Percentiles rank a stretch among this genome's conserved stretches.
Conservation (phyloP, 164 flowering plant species). For the Umbilicus rupestris region DNA sequence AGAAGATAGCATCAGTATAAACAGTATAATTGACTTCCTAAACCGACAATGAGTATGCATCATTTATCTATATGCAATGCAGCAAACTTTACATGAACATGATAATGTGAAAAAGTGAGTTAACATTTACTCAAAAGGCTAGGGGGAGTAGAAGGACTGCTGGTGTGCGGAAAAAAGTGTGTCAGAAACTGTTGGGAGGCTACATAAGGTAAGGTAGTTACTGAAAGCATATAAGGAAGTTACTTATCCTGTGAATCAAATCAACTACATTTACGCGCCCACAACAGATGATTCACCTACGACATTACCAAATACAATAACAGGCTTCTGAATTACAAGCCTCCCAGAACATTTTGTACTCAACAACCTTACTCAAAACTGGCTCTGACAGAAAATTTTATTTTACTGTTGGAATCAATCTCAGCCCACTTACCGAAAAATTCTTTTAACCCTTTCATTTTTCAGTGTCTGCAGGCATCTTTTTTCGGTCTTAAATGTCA, state of each 20-base stretch:
- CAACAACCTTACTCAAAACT: background rate
- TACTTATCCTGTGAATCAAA: conserved; percentile 7
- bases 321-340: background rate
- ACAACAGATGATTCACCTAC: background rate
- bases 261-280: background rate
- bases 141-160: too few species aligned
- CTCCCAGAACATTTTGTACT: background rate
- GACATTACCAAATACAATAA: background rate
- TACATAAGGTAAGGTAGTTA: background rate
- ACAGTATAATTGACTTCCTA: background rate
- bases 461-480: background rate
- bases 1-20: background rate
- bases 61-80: background rate
- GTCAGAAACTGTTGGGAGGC: conserved; percentile 27
- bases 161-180: conserved; percentile 10
- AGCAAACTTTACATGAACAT: background rate
- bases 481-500: background rate
- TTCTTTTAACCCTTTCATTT: background rate
- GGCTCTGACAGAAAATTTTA: background rate
- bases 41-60: background rate
- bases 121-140: background rate
- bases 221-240: conserved; percentile 1
- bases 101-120: conserved; percentile 1
- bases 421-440: background rate
- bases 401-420: background rate